A percentile compares a stretch with the other conserved stretches of the same genome.
These are phyloP conservation scores for Rhynchosporium secalis DNA, from an alignment of 2,329 filamentous ascomycete species.

Conservation along the genomic window DNA sequence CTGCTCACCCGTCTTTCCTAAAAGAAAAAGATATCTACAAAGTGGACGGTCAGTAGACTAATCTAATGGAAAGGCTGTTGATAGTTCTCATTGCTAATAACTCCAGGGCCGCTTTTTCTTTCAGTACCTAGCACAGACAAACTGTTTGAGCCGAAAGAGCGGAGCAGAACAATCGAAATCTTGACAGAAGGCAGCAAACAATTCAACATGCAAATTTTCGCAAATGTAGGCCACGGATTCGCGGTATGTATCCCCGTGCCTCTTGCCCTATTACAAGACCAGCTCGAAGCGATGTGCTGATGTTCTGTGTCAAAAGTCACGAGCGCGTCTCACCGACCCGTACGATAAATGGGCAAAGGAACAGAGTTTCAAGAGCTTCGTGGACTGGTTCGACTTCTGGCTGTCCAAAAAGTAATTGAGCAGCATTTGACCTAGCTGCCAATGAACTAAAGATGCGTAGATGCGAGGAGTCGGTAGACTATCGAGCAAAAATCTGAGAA, in stretches of 20 bases:
- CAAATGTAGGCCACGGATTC: slow-evolving; percentile 63
- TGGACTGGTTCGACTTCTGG: slow-evolving; percentile 30
- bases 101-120: slow-evolving; percentile 48
- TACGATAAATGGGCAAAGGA: slow-evolving; percentile 62
- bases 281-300: slow-evolving; percentile 10
- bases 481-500: too few species aligned
- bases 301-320: too few species aligned
- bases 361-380: slow-evolving; percentile 43
- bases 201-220: slow-evolving; percentile 65
- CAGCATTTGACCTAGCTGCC: too few species aligned
- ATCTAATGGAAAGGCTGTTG: too few species aligned
- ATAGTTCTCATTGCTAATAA: too few species aligned
- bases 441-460: too few species aligned
- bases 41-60: slow-evolving; percentile 39
- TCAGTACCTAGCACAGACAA: slow-evolving; percentile 49
- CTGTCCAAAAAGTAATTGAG: slow-evolving; percentile 14
- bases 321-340: too few species aligned
- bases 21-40: slow-evolving; percentile 48
- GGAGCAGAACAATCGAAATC: slow-evolving; percentile 47
- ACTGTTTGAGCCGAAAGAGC: slow-evolving; percentile 43
- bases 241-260: slow-evolving; percentile 53
- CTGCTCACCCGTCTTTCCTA: slow-evolving; percentile 52
- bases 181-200: slow-evolving; percentile 44
- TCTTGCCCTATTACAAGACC: background rate
- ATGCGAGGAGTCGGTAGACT: too few species aligned